Conservation (phyloP, 352 stramenopile genomes). For the Pythium graminicola region DNA sequence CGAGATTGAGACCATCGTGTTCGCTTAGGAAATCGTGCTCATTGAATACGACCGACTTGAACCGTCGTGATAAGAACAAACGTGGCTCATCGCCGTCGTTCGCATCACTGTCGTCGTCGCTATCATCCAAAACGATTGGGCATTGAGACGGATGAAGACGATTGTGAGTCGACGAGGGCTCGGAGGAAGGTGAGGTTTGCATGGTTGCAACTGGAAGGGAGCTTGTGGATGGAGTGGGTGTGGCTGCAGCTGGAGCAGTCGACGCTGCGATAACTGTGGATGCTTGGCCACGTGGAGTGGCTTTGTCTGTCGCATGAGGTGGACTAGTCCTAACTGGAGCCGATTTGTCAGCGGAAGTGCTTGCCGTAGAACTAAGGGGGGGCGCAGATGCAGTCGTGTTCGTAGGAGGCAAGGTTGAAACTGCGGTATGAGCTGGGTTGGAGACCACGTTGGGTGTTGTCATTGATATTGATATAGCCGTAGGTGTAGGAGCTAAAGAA, state of each 20-base stretch:
- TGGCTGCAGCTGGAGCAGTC: neutral
- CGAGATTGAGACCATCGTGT: slow-evolving; percentile 33
- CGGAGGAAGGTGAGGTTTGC: neutral
- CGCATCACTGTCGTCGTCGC: slow-evolving; percentile 15
- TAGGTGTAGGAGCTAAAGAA: neutral
- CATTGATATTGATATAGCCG: neutral
- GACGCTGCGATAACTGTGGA: no score
- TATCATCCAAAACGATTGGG: slow-evolving; percentile 17
- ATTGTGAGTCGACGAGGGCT: neutral
- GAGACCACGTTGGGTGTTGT: neutral
- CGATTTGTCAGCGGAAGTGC: no score
- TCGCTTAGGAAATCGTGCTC: slow-evolving; percentile 36
- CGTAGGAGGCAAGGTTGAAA: neutral
- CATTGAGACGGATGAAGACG: neutral
- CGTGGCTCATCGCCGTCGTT: neutral
- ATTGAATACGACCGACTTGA: slow-evolving; percentile 36
- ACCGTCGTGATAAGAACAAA: slow-evolving; percentile 33
- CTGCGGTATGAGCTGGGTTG: neutral
- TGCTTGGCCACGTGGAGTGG: no score
- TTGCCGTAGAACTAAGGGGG: neutral
- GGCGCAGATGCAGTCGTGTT: neutral
- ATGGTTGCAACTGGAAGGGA: neutral
- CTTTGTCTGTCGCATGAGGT: no score
- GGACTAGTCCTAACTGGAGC: no score
- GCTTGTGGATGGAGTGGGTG: no score